phyloP scores from a whole-genome alignment of 768 basidiomycete species.

The Coprinopsis strossmayeri region DNA sequence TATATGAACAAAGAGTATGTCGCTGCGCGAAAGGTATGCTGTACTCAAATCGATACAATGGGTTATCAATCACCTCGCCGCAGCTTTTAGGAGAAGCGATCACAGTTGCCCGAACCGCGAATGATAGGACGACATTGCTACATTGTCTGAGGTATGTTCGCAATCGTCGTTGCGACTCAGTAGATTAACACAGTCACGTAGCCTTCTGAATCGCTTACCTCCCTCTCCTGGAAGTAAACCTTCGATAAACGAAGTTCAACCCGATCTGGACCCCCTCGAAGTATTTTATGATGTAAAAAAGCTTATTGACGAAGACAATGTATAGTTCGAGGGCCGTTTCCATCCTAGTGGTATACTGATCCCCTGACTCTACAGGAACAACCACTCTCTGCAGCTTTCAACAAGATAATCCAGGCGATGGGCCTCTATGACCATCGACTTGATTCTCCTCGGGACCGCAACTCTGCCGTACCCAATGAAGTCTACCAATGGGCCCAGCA shows the following conservation, averaged over 20 bases:
- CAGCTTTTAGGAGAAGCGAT: constrained; percentile 76
- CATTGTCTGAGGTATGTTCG: constrained; percentile 64
- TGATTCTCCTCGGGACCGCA: constrained; percentile 30
- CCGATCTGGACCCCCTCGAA: constrained; percentile 70
- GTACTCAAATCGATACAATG: background rate
- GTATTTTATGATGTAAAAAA: constrained; percentile 73
- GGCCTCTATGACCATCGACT: constrained; percentile 70
- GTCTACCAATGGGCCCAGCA: constrained; percentile 68
- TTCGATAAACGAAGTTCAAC: constrained; percentile 65
- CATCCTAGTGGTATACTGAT: background rate
- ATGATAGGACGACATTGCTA: constrained; percentile 67
- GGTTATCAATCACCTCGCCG: too few species aligned
- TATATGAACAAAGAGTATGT: constrained; percentile 61
- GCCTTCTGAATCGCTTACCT: constrained; percentile 69
- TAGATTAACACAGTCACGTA: constrained; percentile 23
- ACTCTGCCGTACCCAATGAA: constrained; percentile 40
- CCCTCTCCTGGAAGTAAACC: constrained; percentile 42
- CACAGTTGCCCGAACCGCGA: constrained; percentile 63
- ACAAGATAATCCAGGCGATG: constrained; percentile 58
- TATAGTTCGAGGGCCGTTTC: constrained; percentile 21
- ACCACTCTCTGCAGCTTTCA: constrained; percentile 62
- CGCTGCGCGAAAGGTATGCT: constrained; percentile 58
- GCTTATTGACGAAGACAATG: constrained; percentile 60
- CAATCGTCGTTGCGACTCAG: background rate
- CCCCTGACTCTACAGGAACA: constrained; percentile 43